These are phyloP conservation scores for Penicillium canescens DNA, from an alignment of 495 filamentous ascomycete species.

Conservation along the genomic window DNA sequence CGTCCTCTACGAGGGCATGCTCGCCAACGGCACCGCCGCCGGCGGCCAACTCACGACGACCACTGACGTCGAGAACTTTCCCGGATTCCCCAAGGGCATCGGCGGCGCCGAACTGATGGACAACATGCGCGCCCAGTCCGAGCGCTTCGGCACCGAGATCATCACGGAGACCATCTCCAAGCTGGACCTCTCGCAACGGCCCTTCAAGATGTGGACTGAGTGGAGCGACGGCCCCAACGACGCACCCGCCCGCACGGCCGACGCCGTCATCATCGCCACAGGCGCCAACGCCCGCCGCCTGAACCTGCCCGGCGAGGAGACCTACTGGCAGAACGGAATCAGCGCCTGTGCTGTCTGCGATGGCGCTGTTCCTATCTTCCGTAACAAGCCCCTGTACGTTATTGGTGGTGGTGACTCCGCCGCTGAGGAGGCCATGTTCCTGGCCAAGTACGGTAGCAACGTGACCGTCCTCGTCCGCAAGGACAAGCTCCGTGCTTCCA, in stretches of 20 bases:
- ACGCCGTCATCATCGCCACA: constrained; percentile 90
- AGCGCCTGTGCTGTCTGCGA: constrained; percentile 97
- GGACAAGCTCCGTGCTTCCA: constrained; percentile 81
- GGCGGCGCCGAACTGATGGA: constrained; percentile 90
- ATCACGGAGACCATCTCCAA: constrained; percentile 87
- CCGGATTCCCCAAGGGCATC: constrained; percentile 87
- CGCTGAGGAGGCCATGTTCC: constrained; percentile 94
- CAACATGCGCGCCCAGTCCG: constrained; percentile 87
- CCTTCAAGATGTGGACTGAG: constrained; percentile 91
- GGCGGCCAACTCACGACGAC: constrained; percentile 97
- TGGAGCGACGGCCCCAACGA: constrained; percentile 70
- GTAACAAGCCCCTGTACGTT: constrained; percentile 90
- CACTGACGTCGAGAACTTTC: constrained; percentile 97
- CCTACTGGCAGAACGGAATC: constrained; percentile 96
- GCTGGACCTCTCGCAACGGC: constrained; percentile 79
- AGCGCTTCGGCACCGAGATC: constrained; percentile 88
- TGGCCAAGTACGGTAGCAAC: constrained; percentile 94
- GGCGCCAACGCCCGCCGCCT: constrained; percentile 87
- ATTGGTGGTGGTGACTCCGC: constrained; percentile 97
- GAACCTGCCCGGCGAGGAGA: constrained; percentile 83
- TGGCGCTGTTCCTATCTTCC: constrained; percentile 95
- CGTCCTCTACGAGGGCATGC: constrained; percentile 94
- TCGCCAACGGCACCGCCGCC: constrained; percentile 93
- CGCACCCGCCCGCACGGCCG: constrained; percentile 74
- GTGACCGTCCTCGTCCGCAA: constrained; percentile 91